A percentile compares a stretch with the other conserved stretches of the same genome.
phyloP scores from a whole-genome alignment of 2,329 filamentous ascomycete species.

The Zymoseptoria passerinii region DNA sequence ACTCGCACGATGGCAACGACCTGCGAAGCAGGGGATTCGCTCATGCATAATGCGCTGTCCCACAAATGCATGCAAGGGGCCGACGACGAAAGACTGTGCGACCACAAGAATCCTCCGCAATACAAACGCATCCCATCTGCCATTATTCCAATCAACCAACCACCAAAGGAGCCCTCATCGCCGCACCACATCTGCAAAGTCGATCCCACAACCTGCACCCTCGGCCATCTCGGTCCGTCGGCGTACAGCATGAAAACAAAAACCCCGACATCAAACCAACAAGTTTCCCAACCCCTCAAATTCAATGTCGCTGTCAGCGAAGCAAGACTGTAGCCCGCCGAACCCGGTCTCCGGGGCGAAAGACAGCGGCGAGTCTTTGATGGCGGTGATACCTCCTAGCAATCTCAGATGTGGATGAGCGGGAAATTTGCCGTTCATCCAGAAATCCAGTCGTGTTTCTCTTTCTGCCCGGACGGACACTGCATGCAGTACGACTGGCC shows the following conservation, averaged over 20 bases:
- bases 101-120: neutral
- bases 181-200: neutral
- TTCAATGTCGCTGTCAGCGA: neutral
- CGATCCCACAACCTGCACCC: neutral
- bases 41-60: neutral
- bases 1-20: neutral
- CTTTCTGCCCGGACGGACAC: neutral
- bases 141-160: neutral
- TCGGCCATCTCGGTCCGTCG: neutral
- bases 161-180: neutral
- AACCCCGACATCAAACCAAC: neutral
- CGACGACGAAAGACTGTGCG: neutral
- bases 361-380: neutral
- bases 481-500: neutral
- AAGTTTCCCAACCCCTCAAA: neutral
- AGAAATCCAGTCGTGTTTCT: neutral
- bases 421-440: too few relatives aligned
- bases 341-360: neutral
- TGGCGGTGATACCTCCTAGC: neutral
- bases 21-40: neutral
- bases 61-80: neutral
- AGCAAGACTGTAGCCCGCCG: neutral
- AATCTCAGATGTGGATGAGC: too few relatives aligned
- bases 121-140: neutral
- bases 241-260: conserved; percentile 1